These are phyloP conservation scores for Scorias spongiosa DNA, from an alignment of 2,329 filamentous ascomycete species.

Conservation along the genomic window DNA sequence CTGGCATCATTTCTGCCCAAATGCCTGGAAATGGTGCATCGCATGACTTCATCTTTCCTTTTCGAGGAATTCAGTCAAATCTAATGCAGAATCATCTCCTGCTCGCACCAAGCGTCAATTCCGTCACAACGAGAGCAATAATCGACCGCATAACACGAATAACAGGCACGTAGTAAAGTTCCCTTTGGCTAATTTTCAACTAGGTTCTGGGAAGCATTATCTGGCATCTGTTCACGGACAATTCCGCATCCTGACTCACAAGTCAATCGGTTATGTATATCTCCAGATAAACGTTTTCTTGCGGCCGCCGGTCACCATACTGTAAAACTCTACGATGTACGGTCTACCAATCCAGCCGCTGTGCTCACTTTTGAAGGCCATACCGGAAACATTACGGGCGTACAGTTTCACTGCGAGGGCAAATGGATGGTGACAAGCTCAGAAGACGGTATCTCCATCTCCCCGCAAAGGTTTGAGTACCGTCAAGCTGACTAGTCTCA, in stretches of 20 bases:
- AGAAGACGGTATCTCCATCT: constrained; percentile 53
- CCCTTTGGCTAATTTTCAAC: neutral
- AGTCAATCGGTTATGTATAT: constrained; percentile 95
- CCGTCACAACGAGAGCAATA: no score
- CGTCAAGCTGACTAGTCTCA: constrained; percentile 1
- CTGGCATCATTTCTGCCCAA: no score
- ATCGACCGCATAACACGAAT: no score
- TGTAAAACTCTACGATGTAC: constrained; percentile 97
- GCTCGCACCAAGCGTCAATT: no score
- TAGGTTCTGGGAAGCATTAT: constrained; percentile 97
- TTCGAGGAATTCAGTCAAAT: no score
- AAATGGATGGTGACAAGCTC: constrained; percentile 99
- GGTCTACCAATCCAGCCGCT: constrained; percentile 90
- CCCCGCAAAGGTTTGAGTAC: neutral
- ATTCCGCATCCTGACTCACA: constrained; percentile 97
- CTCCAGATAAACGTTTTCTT: constrained; percentile 90
- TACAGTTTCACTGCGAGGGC: constrained; percentile 95
- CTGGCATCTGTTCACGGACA: constrained; percentile 92
- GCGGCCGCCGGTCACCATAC: constrained; percentile 69
- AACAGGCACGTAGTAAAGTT: no score
- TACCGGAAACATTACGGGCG: constrained; percentile 86
- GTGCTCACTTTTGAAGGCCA: constrained; percentile 92
- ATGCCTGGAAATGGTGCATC: no score
- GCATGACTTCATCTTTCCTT: no score
- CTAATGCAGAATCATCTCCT: no score